Percentiles rank a stretch among this genome's conserved stretches.
Conservation (phyloP, 441 rosid species). For the Erodium texanum region DNA sequence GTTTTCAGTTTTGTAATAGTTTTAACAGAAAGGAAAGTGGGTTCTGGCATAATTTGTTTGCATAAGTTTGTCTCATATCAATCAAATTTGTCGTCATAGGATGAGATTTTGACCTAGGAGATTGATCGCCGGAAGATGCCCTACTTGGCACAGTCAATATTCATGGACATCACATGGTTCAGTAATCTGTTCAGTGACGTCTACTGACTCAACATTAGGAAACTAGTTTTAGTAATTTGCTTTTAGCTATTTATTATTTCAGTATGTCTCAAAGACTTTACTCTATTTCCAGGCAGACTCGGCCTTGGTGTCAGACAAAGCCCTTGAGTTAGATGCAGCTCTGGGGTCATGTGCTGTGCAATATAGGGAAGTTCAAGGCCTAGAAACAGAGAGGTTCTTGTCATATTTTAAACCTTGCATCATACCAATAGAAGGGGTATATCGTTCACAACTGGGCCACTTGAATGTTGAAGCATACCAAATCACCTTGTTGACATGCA, state of each 20-base stretch:
- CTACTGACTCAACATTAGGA: too few relatives aligned
- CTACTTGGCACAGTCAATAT: not conserved
- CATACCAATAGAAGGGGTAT: constrained; percentile 65
- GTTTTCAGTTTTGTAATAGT: not conserved
- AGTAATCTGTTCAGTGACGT: not conserved
- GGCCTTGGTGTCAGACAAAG: constrained; percentile 57
- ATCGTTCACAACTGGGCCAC: constrained; percentile 28
- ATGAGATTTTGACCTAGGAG: not conserved
- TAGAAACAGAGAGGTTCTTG: constrained; percentile 67
- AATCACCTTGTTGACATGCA: constrained; percentile 52
- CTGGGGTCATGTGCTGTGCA: constrained; percentile 78
- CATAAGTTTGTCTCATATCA: not conserved
- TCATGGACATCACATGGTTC: not conserved
- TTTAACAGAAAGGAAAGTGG: not conserved
- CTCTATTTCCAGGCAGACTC: constrained; percentile 48
- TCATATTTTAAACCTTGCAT: constrained; percentile 85
- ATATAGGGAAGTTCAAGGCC: constrained; percentile 82
- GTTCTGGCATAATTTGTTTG: not conserved
- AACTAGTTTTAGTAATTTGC: not conserved
- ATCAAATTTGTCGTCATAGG: not conserved
- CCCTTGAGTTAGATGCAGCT: constrained; percentile 68
- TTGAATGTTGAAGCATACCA: constrained; percentile 34
- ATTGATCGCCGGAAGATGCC: not conserved
- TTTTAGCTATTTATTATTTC: constrained; percentile 6
- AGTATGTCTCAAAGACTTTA: constrained; percentile 12